phyloP scores from a whole-genome alignment of 169 alveolate species.

The Babesia sp. region DNA sequence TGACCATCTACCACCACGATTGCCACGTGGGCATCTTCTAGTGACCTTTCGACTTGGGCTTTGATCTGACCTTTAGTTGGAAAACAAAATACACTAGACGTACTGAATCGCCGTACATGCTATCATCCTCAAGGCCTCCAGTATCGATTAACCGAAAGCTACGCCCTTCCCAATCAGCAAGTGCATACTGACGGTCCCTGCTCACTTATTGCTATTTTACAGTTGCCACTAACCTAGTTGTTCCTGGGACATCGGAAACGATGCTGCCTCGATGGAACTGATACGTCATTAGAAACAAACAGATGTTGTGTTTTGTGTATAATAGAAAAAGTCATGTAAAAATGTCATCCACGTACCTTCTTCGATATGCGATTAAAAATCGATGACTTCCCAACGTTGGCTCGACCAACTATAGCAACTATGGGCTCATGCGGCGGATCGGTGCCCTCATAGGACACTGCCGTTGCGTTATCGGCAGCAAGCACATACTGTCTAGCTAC shows the following conservation, averaged over 20 bases:
- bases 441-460: background rate
- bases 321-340: background rate
- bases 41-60: slow-evolving; percentile 38
- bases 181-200: slow-evolving; percentile 75
- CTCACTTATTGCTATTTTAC: too few relatives aligned
- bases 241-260: slow-evolving; percentile 68
- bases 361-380: slow-evolving; percentile 76
- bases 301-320: background rate
- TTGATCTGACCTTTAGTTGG: slow-evolving; percentile 3
- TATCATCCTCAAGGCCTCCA: slow-evolving; percentile 74
- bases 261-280: slow-evolving; percentile 79
- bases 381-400: slow-evolving; percentile 80
- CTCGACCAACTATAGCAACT: slow-evolving; percentile 75
- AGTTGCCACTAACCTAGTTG: slow-evolving; percentile 59
- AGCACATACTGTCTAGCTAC: background rate
- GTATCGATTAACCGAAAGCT: slow-evolving; percentile 75
- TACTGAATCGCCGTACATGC: slow-evolving; percentile 66
- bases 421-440: background rate
- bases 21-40: slow-evolving; percentile 71
- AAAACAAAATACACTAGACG: slow-evolving; percentile 19
- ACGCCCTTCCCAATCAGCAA: slow-evolving; percentile 77
- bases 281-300: background rate
- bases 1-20: slow-evolving; percentile 76
- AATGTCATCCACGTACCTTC: slow-evolving; percentile 27
- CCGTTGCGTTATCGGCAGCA: background rate